Percentiles rank a stretch among this genome's conserved stretches.
Conservation (phyloP, 2,329 filamentous ascomycete species). For the Ramichloridium luteum region DNA sequence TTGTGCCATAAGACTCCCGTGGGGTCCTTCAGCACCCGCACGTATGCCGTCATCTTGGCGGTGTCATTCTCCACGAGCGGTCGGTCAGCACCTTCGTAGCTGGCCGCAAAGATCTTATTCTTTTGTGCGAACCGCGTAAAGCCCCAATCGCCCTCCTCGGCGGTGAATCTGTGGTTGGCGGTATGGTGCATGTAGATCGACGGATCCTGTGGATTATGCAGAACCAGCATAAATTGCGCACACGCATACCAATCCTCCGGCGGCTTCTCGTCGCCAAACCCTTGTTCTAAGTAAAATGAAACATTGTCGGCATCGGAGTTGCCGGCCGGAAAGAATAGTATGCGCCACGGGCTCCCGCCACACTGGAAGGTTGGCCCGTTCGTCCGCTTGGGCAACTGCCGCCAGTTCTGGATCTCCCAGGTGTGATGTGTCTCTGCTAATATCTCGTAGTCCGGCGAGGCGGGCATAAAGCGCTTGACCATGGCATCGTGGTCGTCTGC, state of each 20-base stretch:
- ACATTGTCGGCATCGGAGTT: slow-evolving; percentile 80
- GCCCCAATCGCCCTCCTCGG: slow-evolving; percentile 94
- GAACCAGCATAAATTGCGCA: slow-evolving; percentile 84
- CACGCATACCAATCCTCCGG: slow-evolving; percentile 95
- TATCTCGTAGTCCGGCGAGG: slow-evolving; percentile 67
- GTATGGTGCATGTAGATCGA: slow-evolving; percentile 60
- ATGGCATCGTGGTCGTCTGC: slow-evolving; percentile 67
- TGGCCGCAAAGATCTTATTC: slow-evolving; percentile 65
- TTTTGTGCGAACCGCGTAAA: slow-evolving; percentile 95
- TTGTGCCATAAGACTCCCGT: slow-evolving; percentile 86
- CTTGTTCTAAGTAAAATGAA: slow-evolving; percentile 94
- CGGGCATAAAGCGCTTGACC: slow-evolving; percentile 64
- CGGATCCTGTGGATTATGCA: slow-evolving; percentile 93
- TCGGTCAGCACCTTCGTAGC: slow-evolving; percentile 57
- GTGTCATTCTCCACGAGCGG: slow-evolving; percentile 66
- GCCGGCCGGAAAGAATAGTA: slow-evolving; percentile 88
- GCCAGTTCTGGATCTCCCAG: slow-evolving; percentile 83
- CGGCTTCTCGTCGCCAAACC: slow-evolving; percentile 59
- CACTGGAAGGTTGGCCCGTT: slow-evolving; percentile 82
- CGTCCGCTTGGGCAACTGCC: slow-evolving; percentile 60
- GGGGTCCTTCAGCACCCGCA: slow-evolving; percentile 72
- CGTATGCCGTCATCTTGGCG: slow-evolving; percentile 71
- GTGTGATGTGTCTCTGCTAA: slow-evolving; percentile 65
- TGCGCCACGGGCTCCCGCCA: slow-evolving; percentile 81
- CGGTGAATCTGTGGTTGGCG: slow-evolving; percentile 92